These are phyloP conservation scores for Colletotrichum brevisporum DNA, from an alignment of 2,329 filamentous ascomycete species.

Conservation along the genomic window DNA sequence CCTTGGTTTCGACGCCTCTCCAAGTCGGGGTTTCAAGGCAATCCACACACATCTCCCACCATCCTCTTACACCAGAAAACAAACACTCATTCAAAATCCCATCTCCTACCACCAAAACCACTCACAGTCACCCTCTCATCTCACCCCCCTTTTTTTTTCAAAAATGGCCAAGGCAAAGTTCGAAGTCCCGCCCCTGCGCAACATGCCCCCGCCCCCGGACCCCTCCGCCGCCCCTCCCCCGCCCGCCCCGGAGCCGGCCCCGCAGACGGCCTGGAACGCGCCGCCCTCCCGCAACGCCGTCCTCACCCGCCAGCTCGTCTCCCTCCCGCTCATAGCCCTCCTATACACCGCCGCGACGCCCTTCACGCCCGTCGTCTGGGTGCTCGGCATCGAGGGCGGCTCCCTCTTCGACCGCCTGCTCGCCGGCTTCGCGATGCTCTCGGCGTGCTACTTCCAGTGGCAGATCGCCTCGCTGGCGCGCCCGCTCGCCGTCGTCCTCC, in stretches of 20 bases:
- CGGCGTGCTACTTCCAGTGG: slow-evolving; percentile 49
- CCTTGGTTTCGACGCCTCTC: no score
- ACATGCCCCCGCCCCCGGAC: neutral
- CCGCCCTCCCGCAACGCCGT: slow-evolving; percentile 13
- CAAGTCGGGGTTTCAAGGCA: no score
- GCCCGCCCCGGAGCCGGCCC: slow-evolving; percentile 18
- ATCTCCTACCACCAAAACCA: neutral
- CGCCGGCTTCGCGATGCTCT: slow-evolving; percentile 53
- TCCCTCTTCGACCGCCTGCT: slow-evolving; percentile 63
- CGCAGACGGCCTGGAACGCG: slow-evolving; percentile 13
- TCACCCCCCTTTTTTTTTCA: neutral
- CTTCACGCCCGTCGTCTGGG: slow-evolving; percentile 42
- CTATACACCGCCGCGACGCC: slow-evolving; percentile 44
- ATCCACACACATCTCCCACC: no score
- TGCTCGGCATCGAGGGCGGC: slow-evolving; percentile 46
- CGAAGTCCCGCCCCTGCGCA: neutral
- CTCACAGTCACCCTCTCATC: neutral
- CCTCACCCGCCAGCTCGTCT: slow-evolving; percentile 35
- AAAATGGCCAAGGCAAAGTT: slow-evolving; percentile 8
- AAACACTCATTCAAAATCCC: neutral
- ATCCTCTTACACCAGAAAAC: neutral
- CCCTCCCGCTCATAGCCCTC: slow-evolving; percentile 41
- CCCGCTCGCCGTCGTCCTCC: slow-evolving; percentile 38
- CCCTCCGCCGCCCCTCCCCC: slow-evolving; percentile 5
- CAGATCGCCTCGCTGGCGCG: slow-evolving; percentile 38